phyloP scores from a whole-genome alignment of 2,329 filamentous ascomycete species.

The Exserohilum rostratum region DNA sequence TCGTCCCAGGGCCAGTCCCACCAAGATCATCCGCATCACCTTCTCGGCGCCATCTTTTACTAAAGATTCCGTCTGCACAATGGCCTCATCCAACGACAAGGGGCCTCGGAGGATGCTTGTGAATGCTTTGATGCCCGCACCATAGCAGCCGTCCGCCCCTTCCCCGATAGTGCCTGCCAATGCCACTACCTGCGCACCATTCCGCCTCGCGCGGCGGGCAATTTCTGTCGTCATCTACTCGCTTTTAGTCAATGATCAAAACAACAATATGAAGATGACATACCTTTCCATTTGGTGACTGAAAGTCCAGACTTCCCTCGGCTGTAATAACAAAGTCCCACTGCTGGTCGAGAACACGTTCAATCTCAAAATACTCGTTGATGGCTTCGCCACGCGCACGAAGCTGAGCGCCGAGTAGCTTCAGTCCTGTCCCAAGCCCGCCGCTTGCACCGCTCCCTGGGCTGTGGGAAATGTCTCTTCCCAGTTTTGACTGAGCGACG shows the following conservation, averaged over 20 bases:
- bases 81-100: conserved; percentile 43
- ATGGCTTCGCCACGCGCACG: conserved; percentile 58
- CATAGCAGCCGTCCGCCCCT: conserved; percentile 36
- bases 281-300: conserved; percentile 56
- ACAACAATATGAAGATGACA: background rate
- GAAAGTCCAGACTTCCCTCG: conserved; percentile 60
- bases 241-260: background rate
- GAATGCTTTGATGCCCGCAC: conserved; percentile 44
- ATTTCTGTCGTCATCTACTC: conserved; percentile 60
- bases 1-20: conserved; percentile 37
- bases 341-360: conserved; percentile 52
- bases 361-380: conserved; percentile 58
- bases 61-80: conserved; percentile 42
- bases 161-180: conserved; percentile 40
- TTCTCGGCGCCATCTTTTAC: conserved; percentile 48
- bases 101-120: conserved; percentile 46
- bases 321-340: conserved; percentile 61
- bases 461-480: conserved; percentile 45
- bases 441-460: conserved; percentile 61
- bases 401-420: conserved; percentile 55
- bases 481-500: conserved; percentile 44
- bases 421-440: conserved; percentile 59
- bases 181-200: conserved; percentile 55
- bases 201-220: conserved; percentile 55
- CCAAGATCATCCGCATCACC: conserved; percentile 47